These are phyloP conservation scores for Saccharomycopsis fibuligera DNA, from an alignment of 805 yeast species.

Conservation along the genomic window DNA sequence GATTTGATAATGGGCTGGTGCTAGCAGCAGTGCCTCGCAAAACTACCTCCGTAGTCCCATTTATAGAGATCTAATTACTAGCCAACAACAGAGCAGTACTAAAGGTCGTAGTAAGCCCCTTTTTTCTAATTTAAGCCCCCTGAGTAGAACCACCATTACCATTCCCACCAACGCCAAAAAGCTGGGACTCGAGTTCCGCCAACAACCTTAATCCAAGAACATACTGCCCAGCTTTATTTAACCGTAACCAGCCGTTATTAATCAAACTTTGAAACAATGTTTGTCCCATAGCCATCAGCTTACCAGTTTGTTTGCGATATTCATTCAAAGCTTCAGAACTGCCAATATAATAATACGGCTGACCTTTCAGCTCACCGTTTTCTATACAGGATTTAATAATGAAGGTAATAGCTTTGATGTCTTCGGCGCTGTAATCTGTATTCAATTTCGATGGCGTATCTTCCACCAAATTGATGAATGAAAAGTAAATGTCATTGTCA, in stretches of 20 bases:
- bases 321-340: slow-evolving; percentile 15
- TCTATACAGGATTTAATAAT: slow-evolving; percentile 12
- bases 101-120: too few species aligned
- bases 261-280: slow-evolving; percentile 13
- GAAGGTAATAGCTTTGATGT: slow-evolving; percentile 10
- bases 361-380: not conserved
- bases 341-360: not conserved
- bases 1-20: too few species aligned
- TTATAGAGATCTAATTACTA: too few species aligned
- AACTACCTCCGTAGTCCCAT: too few species aligned
- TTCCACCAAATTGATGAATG: slow-evolving; percentile 11
- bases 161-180: not conserved
- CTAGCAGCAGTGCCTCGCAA: too few species aligned
- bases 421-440: slow-evolving; percentile 17
- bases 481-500: slow-evolving; percentile 9
- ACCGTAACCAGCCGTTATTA: slow-evolving; percentile 16
- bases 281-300: slow-evolving; percentile 13
- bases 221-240: slow-evolving; percentile 8
- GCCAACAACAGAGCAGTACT: too few species aligned
- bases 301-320: slow-evolving; percentile 10
- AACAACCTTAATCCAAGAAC: slow-evolving; percentile 11
- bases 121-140: too few species aligned
- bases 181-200: slow-evolving; percentile 14
- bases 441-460: slow-evolving; percentile 14
- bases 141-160: too few species aligned